Conservation (phyloP, 2,329 filamentous ascomycete species). For the Paraconiothyrium sp. region DNA sequence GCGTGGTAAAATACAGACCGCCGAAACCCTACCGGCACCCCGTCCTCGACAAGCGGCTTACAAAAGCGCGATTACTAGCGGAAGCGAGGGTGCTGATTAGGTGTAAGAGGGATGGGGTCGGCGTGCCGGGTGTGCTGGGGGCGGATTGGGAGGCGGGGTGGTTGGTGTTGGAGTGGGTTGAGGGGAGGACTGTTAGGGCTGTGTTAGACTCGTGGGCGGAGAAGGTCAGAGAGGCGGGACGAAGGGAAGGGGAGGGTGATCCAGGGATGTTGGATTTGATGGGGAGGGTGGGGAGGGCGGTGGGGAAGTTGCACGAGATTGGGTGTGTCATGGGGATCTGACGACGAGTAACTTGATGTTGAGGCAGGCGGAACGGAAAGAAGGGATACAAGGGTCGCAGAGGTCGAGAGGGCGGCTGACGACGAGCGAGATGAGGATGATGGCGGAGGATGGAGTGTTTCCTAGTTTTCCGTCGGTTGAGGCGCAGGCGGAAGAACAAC, state of each 20-base stretch:
- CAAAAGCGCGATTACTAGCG: constrained; percentile 83
- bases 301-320: constrained; percentile 81
- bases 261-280: constrained; percentile 64
- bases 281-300: constrained; percentile 72
- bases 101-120: constrained; percentile 79
- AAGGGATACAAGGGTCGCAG: neutral
- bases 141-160: constrained; percentile 69
- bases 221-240: constrained; percentile 34
- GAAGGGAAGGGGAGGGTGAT: constrained; percentile 35
- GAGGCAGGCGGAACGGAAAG: constrained; percentile 13
- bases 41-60: constrained; percentile 85
- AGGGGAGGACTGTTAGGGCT: constrained; percentile 74
- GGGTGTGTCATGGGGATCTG: constrained; percentile 92
- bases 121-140: constrained; percentile 83
- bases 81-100: constrained; percentile 87
- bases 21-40: constrained; percentile 93
- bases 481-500: constrained; percentile 17
- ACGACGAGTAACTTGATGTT: constrained; percentile 98
- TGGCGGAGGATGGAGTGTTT: constrained; percentile 24
- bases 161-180: constrained; percentile 60
- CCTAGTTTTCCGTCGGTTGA: constrained; percentile 13
- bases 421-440: constrained; percentile 32
- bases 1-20: constrained; percentile 90
- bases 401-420: constrained; percentile 29
- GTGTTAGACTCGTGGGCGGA: constrained; percentile 74